Percentiles rank a stretch among this genome's conserved stretches.
These are phyloP conservation scores for Carex parvula DNA, from an alignment of 176 grass and related monocot genomes.

Conservation along the genomic window DNA sequence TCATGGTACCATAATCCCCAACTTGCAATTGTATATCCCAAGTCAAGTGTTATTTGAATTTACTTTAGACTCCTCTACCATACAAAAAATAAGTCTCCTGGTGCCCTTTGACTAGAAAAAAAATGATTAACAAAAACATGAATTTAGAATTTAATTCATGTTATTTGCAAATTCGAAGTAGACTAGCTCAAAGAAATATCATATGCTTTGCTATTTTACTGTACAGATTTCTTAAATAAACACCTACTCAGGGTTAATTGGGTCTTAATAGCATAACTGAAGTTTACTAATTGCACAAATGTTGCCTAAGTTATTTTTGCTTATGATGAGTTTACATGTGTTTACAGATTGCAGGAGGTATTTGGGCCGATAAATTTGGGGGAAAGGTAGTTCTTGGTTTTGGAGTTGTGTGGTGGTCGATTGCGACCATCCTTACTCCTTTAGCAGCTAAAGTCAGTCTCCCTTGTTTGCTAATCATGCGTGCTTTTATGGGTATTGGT, in stretches of 20 bases:
- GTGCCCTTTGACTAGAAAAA: background rate
- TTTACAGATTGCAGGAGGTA: constrained; percentile 86
- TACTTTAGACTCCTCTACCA: background rate
- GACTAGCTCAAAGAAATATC: background rate
- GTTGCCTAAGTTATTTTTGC: background rate
- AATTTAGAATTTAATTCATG: background rate
- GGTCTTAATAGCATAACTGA: background rate
- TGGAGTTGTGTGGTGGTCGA: constrained; percentile 96
- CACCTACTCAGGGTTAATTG: background rate
- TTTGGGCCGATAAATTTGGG: constrained; percentile 87
- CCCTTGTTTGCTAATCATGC: constrained; percentile 67
- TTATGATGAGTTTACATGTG: constrained; percentile 1
- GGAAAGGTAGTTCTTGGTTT: constrained; percentile 87
- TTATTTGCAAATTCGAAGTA: background rate
- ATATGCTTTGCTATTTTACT: background rate
- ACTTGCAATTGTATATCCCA: background rate
- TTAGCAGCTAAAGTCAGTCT: constrained; percentile 85
- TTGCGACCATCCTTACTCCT: constrained; percentile 86
- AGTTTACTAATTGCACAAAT: background rate
- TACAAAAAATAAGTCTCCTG: background rate
- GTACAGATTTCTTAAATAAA: background rate
- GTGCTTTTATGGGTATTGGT: constrained; percentile 98
- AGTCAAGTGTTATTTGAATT: background rate
- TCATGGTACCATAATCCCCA: background rate
- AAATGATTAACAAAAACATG: background rate